These are phyloP conservation scores for Eucalyptus viminalis DNA, from an alignment of 345 rosid species.

Conservation along the genomic window DNA sequence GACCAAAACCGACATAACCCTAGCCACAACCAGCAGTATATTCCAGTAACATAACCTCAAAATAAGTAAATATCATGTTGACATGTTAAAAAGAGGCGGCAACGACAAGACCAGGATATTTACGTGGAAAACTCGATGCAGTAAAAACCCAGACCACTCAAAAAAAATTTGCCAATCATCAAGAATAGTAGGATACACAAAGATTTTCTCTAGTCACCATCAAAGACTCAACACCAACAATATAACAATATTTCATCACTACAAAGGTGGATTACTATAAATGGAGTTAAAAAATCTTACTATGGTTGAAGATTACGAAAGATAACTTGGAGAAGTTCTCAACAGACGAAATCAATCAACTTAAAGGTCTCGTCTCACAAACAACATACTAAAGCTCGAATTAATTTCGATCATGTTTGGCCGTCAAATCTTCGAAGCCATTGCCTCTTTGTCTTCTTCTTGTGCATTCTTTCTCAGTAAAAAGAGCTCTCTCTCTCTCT, in stretches of 20 bases:
- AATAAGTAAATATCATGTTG: background rate
- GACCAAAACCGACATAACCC: too few species aligned
- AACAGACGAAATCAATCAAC: background rate
- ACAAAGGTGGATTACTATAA: background rate
- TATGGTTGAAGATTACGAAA: background rate
- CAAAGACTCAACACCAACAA: background rate
- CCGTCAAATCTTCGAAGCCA: background rate
- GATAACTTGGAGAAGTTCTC: background rate
- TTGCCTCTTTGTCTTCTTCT: too few species aligned
- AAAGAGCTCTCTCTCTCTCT: too few species aligned
- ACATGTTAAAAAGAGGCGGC: background rate
- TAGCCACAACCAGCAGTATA: too few species aligned
- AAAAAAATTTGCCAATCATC: too few species aligned
- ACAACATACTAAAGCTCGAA: background rate
- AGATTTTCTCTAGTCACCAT: background rate
- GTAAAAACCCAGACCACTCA: background rate
- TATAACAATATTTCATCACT: background rate
- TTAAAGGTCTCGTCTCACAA: too few species aligned
- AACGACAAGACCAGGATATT: background rate
- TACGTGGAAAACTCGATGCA: background rate
- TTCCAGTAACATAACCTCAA: background rate
- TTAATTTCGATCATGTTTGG: background rate
- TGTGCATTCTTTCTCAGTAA: too few species aligned
- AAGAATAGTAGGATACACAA: background rate
- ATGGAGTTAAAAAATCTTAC: background rate